Base-by-base conservation (phyloP, 108 stramenopile species). In the Discostella stelligeroides region DNA sequence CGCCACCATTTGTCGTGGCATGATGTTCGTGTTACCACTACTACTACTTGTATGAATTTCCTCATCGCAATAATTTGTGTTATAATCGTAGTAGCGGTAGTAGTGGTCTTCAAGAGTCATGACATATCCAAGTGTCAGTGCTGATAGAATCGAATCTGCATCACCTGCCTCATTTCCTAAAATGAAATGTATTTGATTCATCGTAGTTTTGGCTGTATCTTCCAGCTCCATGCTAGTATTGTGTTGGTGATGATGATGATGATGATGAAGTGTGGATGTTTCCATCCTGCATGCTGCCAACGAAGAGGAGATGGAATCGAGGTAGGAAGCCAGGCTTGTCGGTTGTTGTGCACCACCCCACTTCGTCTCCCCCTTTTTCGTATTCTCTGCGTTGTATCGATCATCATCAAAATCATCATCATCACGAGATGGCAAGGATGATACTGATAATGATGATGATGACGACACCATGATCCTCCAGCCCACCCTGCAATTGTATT, bases 111-210 rank as follows among this genome's bases (percentile, higher is more conserved):
- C 21, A 30, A 49, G 25, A 23, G 29, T 56, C 30, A 42, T 43
- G 47, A 88, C 70, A 63, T 85, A 90, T 24, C 86, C 87, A 14
- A 81, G 63, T 2, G 68, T 71, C 21, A 94, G 57, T 25, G 92
- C 79, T 29, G 87, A 88, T 34, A 91, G 46, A 39, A 94, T 86
- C 18, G 86, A 87, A 57, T 94, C 92, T 10, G 92, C 88, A 82
- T 94, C 92, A 7, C 88, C 92, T 10, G 92, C 92, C 68, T 84
- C 83, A 71, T 94, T 94, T 13, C 92, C 92, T 14, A 90, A 77
- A 15, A 66, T 61, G 5, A 78, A 14, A 9, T 66, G 58, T 17
- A 75, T 14, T 0, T 28, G 15, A 1, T 5, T 38, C 20, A 7
- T 18, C n/a, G 13, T 28, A 24, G 21, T 21, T 4, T 50, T 34